phyloP scores from a whole-genome alignment of 306 rosid species.

The Vigna mungo region DNA sequence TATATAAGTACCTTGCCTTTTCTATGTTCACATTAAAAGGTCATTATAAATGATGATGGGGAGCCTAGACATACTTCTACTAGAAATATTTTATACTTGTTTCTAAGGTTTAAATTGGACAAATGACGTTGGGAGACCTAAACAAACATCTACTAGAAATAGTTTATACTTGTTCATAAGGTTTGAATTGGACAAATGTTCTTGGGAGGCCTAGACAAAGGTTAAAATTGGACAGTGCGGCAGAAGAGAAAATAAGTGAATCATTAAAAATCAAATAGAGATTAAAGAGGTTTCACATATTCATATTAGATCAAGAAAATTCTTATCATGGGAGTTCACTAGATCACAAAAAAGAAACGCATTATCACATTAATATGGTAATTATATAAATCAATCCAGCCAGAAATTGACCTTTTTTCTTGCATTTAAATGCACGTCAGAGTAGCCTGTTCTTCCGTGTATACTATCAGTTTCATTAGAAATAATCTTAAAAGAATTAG shows the following conservation, averaged over 20 bases:
- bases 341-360: conserved; percentile 16
- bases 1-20: neutral
- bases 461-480: conserved; percentile 56
- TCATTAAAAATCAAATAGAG: conserved; percentile 3
- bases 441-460: conserved; percentile 51
- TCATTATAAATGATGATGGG: neutral
- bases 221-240: neutral
- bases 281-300: neutral
- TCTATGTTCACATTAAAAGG: conserved; percentile 27
- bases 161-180: neutral
- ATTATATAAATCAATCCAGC: conserved; percentile 41
- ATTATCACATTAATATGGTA: conserved; percentile 20
- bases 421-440: conserved; percentile 43
- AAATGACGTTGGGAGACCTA: neutral
- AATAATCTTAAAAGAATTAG: conserved; percentile 74
- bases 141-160: conserved; percentile 7
- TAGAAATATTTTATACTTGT: neutral
- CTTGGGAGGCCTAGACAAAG: neutral
- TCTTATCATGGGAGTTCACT: neutral
- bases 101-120: neutral
- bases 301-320: conserved; percentile 6
- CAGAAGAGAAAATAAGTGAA: conserved; percentile 16
- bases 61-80: neutral
- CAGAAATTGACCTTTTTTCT: conserved; percentile 69
- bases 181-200: neutral